These are phyloP conservation scores for Rhynchospora pubera DNA, from an alignment of 176 grass and related monocot genomes.

Conservation along the genomic window DNA sequence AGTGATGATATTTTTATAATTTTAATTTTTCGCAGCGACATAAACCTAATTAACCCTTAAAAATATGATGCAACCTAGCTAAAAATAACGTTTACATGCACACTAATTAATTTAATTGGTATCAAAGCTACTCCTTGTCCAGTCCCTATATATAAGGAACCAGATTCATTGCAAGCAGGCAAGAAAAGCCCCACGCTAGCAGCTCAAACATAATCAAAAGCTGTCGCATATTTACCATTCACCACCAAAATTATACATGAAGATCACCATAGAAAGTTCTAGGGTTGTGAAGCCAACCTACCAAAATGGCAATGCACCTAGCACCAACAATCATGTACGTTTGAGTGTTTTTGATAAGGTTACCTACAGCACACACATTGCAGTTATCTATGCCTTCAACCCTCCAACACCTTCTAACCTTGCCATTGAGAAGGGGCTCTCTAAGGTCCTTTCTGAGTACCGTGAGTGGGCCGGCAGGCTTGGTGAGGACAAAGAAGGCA, in stretches of 20 bases:
- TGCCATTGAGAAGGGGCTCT: conserved; percentile 35
- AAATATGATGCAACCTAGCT: no score
- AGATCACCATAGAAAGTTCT: conserved; percentile 49
- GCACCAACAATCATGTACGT: conserved; percentile 19
- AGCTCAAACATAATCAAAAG: not conserved
- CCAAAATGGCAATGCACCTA: not conserved
- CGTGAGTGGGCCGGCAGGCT: conserved; percentile 42
- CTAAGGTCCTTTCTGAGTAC: conserved; percentile 26
- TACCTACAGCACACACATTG: conserved; percentile 41
- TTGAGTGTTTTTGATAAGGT: conserved; percentile 51
- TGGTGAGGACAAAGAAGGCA: not conserved
- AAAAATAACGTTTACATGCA: not conserved
- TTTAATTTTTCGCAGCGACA: no score
- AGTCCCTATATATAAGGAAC: not conserved
- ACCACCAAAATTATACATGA: conserved; percentile 29
- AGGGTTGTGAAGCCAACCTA: conserved; percentile 41
- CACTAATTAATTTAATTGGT: not conserved
- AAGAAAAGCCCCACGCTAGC: not conserved
- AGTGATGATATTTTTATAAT: no score
- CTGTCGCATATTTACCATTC: not conserved
- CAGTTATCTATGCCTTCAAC: conserved; percentile 52
- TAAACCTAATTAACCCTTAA: no score
- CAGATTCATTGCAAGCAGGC: not conserved
- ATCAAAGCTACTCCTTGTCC: not conserved
- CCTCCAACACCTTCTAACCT: conserved; percentile 35